phyloP scores from a whole-genome alignment of 2,329 filamentous ascomycete genomes.

The Pyrenophora tritici-repentis region DNA sequence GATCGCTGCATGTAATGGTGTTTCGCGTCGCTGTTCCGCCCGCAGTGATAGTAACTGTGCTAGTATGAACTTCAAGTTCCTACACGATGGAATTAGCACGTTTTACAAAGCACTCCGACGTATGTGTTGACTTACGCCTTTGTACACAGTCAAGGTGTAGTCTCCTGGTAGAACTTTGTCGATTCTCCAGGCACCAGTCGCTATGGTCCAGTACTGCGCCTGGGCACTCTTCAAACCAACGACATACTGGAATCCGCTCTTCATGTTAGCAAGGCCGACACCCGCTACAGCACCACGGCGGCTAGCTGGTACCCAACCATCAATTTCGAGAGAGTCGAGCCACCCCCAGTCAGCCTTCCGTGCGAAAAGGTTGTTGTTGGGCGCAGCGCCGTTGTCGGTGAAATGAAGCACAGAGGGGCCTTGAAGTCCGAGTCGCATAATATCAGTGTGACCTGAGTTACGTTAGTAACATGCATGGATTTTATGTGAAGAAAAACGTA shows the following conservation, averaged over 20 bases:
- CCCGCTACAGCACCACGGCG: slow-evolving; percentile 26
- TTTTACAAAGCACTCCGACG: neutral
- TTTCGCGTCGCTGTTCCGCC: slow-evolving; percentile 54
- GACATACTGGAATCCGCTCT: slow-evolving; percentile 48
- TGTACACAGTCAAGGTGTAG: slow-evolving; percentile 67
- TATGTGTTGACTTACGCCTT: slow-evolving; percentile 38
- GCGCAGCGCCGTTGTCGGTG: slow-evolving; percentile 45
- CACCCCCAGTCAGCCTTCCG: slow-evolving; percentile 30
- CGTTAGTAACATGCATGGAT: neutral
- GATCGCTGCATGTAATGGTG: slow-evolving; percentile 55
- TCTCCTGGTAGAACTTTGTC: slow-evolving; percentile 67
- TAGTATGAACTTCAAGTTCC: slow-evolving; percentile 39
- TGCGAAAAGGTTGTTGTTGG: slow-evolving; percentile 39
- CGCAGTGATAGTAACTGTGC: slow-evolving; percentile 50
- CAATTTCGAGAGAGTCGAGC: slow-evolving; percentile 29
- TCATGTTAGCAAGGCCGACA: slow-evolving; percentile 46
- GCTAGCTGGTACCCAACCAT: slow-evolving; percentile 27
- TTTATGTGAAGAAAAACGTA: neutral
- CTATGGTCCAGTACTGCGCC: slow-evolving; percentile 48
- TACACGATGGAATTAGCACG: neutral
- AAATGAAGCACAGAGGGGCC: slow-evolving; percentile 50
- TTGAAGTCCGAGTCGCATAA: slow-evolving; percentile 50
- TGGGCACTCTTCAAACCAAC: slow-evolving; percentile 44
- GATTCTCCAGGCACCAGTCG: slow-evolving; percentile 58
- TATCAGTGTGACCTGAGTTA: slow-evolving; percentile 44